Evolutionary conservation across 768 basidiomycete genomes (phyloP).

Genomic region (Cyclocybe aegerita): DNA sequence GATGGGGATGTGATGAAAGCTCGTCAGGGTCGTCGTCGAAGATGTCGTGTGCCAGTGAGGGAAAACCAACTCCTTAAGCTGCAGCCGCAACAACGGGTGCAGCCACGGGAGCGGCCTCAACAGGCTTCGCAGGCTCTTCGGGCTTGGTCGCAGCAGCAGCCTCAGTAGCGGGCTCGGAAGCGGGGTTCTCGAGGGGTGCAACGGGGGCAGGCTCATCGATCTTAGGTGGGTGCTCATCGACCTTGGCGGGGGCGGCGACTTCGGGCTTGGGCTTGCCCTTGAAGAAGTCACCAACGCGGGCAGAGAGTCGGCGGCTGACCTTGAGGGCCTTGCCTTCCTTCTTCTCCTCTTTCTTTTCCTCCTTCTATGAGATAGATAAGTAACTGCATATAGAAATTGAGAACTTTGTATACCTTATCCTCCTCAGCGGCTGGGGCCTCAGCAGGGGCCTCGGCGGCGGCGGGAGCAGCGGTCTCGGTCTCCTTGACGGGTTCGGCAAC

Average conservation of each 20-base stretch:
- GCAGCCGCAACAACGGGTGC: slow-evolving; percentile 75
- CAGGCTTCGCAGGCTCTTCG: slow-evolving; percentile 40
- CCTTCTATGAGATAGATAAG: slow-evolving; percentile 13
- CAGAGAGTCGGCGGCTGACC: slow-evolving; percentile 80
- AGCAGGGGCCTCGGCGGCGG: slow-evolving; percentile 35
- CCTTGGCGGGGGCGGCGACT: slow-evolving; percentile 70
- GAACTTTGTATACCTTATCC: slow-evolving; percentile 61
- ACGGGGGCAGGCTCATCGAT: slow-evolving; percentile 82
- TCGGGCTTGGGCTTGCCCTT: slow-evolving; percentile 70
- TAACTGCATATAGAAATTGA: background rate
- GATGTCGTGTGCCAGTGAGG: slow-evolving; percentile 23
- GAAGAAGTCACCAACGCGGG: slow-evolving; percentile 82
- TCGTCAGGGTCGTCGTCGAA: slow-evolving; percentile 54
- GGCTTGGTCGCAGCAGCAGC: slow-evolving; percentile 35
- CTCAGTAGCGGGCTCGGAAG: slow-evolving; percentile 42
- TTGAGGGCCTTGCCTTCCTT: slow-evolving; percentile 54
- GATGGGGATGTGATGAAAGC: slow-evolving; percentile 23
- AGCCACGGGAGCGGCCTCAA: slow-evolving; percentile 51
- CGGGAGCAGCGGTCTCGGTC: slow-evolving; percentile 33
- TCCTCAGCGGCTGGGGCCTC: slow-evolving; percentile 50
- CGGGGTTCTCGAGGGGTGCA: slow-evolving; percentile 83
- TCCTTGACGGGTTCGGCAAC: slow-evolving; percentile 41
- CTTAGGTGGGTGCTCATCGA: slow-evolving; percentile 86
- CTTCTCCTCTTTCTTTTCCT: slow-evolving; percentile 52
- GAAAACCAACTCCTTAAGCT: slow-evolving; percentile 53